Evolutionary conservation across 139 green algal genomes (phyloP).

Genomic region (Volvox africanus): DNA sequence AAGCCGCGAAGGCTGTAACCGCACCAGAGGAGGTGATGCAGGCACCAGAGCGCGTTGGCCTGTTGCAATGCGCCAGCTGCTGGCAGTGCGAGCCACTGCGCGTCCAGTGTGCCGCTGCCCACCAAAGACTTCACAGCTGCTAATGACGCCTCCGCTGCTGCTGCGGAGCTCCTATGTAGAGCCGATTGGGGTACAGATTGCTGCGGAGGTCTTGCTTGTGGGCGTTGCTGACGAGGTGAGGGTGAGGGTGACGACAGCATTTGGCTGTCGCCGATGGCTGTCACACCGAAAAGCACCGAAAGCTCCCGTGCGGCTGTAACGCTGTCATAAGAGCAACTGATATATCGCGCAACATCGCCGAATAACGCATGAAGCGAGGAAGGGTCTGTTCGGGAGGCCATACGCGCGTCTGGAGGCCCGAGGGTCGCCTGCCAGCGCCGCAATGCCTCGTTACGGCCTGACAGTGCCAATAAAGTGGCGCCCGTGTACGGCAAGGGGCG

Average conservation of each 20-base stretch:
- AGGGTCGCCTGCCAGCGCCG: constrained; percentile 39
- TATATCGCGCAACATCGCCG: background rate
- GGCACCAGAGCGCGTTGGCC: constrained; percentile 23
- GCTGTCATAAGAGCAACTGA: constrained; percentile 35
- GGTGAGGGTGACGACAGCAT: background rate
- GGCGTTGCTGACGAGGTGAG: background rate
- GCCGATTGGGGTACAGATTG: background rate
- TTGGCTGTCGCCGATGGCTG: background rate
- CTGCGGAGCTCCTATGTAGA: background rate
- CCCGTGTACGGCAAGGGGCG: constrained; percentile 34
- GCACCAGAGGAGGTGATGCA: constrained; percentile 45
- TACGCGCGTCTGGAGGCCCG: constrained; percentile 14
- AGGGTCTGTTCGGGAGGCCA: constrained; percentile 29
- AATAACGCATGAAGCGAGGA: constrained; percentile 41
- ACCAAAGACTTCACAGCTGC: background rate
- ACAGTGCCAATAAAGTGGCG: constrained; percentile 21
- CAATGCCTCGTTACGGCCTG: constrained; percentile 1
- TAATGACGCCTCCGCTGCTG: background rate
- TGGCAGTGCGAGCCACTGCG: constrained; percentile 35
- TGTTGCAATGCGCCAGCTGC: background rate
- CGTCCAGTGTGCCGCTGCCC: background rate
- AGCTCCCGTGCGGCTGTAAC: constrained; percentile 20
- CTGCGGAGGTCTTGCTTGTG: background rate
- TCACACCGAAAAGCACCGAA: constrained; percentile 22
- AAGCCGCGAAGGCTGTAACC: constrained; percentile 39